Percentiles rank a stretch among this genome's conserved stretches.
Evolutionary conservation across 2,329 filamentous ascomycete species (phyloP).

Genomic region (Talaromyces sp.): DNA sequence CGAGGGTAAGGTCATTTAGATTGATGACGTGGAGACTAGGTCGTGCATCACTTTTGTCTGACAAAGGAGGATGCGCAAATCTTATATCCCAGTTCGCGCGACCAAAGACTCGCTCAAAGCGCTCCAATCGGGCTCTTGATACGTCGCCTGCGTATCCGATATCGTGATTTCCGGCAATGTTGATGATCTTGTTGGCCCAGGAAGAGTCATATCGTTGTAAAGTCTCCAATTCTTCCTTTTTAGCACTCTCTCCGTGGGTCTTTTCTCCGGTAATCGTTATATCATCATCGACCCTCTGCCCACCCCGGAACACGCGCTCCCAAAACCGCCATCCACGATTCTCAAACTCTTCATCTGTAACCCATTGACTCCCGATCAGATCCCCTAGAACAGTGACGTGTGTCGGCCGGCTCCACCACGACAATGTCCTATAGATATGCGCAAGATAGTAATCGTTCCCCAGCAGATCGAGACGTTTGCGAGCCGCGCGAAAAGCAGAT

Average conservation of each 20-base stretch:
- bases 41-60: neutral
- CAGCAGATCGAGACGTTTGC: constrained; percentile 82
- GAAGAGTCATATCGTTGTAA: constrained; percentile 47
- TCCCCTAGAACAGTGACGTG: constrained; percentile 90
- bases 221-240: constrained; percentile 37
- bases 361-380: constrained; percentile 92
- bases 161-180: constrained; percentile 93
- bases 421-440: constrained; percentile 81
- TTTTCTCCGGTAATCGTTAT: constrained; percentile 35
- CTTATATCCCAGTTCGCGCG: constrained; percentile 86
- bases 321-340: constrained; percentile 73
- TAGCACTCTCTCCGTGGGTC: constrained; percentile 20
- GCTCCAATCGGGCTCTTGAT: constrained; percentile 67
- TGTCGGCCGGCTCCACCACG: constrained; percentile 81
- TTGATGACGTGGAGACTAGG: constrained; percentile 77
- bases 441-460: constrained; percentile 95
- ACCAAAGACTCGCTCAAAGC: constrained; percentile 84
- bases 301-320: constrained; percentile 72
- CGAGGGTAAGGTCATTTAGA: constrained; percentile 91
- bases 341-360: constrained; percentile 79
- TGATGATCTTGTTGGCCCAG: constrained; percentile 80
- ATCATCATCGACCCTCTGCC: constrained; percentile 59
- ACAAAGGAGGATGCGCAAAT: constrained; percentile 58
- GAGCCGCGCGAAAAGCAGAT: constrained; percentile 62
- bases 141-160: constrained; percentile 94